These are phyloP conservation scores for Skeletonema marinoi DNA, from an alignment of 108 stramenopile genomes.

Conservation along the genomic window DNA sequence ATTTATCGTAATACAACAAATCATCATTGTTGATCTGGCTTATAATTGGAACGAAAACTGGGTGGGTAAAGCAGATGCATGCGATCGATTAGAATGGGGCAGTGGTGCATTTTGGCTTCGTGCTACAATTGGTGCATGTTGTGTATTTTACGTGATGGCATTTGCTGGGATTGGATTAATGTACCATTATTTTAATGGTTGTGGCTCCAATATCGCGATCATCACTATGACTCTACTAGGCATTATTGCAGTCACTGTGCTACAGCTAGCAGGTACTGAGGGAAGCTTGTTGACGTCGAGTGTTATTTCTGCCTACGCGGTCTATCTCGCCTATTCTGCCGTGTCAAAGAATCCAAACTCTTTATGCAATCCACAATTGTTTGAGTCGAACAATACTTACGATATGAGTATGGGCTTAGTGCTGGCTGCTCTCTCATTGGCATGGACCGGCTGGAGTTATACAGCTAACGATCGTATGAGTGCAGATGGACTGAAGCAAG, in stretches of 20 bases:
- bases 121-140: constrained; percentile 68
- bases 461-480: constrained; percentile 58
- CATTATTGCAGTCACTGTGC: constrained; percentile 62
- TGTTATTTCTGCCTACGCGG: constrained; percentile 81
- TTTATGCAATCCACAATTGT: constrained; percentile 84
- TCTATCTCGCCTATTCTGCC: constrained; percentile 85
- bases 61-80: constrained; percentile 77
- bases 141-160: constrained; percentile 55
- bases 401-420: constrained; percentile 78
- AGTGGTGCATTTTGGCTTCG: constrained; percentile 70
- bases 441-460: constrained; percentile 84
- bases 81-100: constrained; percentile 73
- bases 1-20: constrained; percentile 78
- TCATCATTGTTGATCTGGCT: constrained; percentile 87
- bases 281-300: constrained; percentile 89
- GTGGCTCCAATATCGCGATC: constrained; percentile 76
- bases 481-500: constrained; percentile 44
- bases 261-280: constrained; percentile 73
- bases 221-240: constrained; percentile 85
- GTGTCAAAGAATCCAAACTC: constrained; percentile 83
- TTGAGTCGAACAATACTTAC: constrained; percentile 63
- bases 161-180: constrained; percentile 75
- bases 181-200: constrained; percentile 79
- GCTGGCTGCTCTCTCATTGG: constrained; percentile 77
- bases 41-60: constrained; percentile 88